Evolutionary conservation across 495 filamentous ascomycete species (phyloP).

Genomic region (Hypoxylon cercidicola): DNA sequence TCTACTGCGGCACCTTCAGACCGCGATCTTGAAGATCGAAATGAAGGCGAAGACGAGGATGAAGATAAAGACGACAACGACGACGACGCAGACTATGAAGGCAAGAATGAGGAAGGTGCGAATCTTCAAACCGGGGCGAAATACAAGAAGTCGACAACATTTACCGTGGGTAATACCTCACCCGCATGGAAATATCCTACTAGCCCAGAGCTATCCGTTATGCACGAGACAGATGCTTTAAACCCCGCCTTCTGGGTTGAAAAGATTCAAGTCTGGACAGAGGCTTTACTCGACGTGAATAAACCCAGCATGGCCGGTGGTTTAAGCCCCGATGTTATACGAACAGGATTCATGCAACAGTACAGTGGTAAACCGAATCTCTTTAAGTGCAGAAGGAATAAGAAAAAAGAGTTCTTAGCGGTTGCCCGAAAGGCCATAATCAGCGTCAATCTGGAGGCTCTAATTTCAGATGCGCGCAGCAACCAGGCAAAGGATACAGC

Average conservation of each 20-base stretch:
- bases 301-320: background rate
- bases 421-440: conserved; percentile 24
- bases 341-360: conserved; percentile 28
- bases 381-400: conserved; percentile 27
- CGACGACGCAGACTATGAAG: background rate
- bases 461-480: conserved; percentile 8
- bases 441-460: conserved; percentile 8
- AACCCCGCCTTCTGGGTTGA: conserved; percentile 9
- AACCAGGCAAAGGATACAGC: too few species aligned
- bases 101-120: conserved; percentile 15
- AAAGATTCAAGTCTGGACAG: conserved; percentile 13
- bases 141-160: conserved; percentile 13
- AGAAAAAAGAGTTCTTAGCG: background rate
- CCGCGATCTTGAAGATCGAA: background rate
- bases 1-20: conserved; percentile 4
- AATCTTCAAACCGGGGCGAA: background rate
- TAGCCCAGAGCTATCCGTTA: background rate
- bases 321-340: conserved; percentile 30
- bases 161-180: conserved; percentile 20
- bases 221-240: conserved; percentile 1
- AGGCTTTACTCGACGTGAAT: conserved; percentile 30
- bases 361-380: conserved; percentile 15
- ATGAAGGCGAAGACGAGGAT: background rate
- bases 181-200: conserved; percentile 38
- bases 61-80: background rate